Base-by-base conservation (phyloP, 176 grass and related monocot species). In the Alloteropsis semialata region DNA sequence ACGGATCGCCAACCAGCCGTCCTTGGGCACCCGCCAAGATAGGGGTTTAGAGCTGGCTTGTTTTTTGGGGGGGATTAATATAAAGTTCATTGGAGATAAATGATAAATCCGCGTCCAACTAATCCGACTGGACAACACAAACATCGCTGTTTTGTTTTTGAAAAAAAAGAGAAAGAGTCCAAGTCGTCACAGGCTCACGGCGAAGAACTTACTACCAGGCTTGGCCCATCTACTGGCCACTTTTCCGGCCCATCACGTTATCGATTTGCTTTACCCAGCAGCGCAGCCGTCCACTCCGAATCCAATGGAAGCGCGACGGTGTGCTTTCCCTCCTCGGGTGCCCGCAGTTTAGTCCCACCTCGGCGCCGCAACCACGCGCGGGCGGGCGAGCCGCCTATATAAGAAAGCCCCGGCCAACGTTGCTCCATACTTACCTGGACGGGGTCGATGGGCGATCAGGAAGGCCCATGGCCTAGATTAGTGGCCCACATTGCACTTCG, bases 401-500 rank as follows among this genome's bases (percentile, higher is more conserved):
- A 42, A 19, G 0, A 12, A 19, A 21, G 33, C n/a, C 63, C 0
- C 0, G 32, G 24, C 15, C 72, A 0, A 0, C 34, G 5, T 54
- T 67, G 5, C 0, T 22, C 19, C 44, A 42, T 76, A 76, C 59
- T 84, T 84, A 75, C 71, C 81, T 84, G 63, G 78, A 83, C 70
- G 32, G 68, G 77, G 68, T 87, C 32, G 25, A 81, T 67, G 56
- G 48, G 13, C 68, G 68, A 67, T 81, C 85, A 87, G 0, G 24
- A 67, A 82, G 44, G 68, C 41, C n/a, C 44, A 56, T 87, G 79
- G 27, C 70, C 59, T 77, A 49, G 70, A 29, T 44, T 8, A 67
- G 84, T 79, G 84, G 55, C 32, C 21, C 67, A 68, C 74, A 88
- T 88, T 88, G 74, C 86, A 84, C 81, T 64, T 84, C 10, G 80